Evolutionary conservation across 1,284 basidiomycete species (phyloP), one percentile per base, ranked within the genome.

Genomic region (Puccinia polysora): DNA sequence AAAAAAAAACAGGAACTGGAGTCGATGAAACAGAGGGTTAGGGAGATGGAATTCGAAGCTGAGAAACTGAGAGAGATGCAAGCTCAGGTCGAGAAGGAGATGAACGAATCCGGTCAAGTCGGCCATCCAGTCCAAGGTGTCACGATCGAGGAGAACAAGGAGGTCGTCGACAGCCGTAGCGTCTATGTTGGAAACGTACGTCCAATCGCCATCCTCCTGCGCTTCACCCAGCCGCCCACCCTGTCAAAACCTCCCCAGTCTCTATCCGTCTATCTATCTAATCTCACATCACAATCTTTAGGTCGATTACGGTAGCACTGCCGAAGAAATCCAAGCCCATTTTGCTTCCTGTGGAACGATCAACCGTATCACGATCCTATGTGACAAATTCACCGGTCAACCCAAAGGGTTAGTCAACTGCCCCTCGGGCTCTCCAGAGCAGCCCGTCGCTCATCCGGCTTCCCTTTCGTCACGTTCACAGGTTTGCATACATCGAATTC

Each of bases 361-460:
- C 81, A 98, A 99, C 83, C 87, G 96, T 77, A 93, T 99, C 62
- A 99, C 96, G 0, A 99, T 99, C 78, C 86, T 98, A 30, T 98
- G 96, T 81, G 96, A 99, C 85, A 98, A 98, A 83, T 98, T 97
- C 81, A 97, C 95, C 18, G 96, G 96, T 53, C 95, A 97, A 83
- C 95, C 96, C 49, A 98, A 97, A 86, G 96, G 95, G 91, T 94
- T 76, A 74, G 87, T 82, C 25, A n/a, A 36, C 45, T 59, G 32
- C 25, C 47, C 12, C 28, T 60, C 53, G 25, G 20, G 5, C 8
- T 56, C 12, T 47, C 36, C 38, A 14, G n/a, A n/a, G n/a, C 4
- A 34, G 43, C 56, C 36, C 56, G 56, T 40, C 14, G n/a, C 55
- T 53, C 38, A 12, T n/a, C 34, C 49, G 14, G 12, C 18, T 34